phyloP scores from a whole-genome alignment of 2,329 filamentous ascomycete genomes.

The Scytalidium lignicola region DNA sequence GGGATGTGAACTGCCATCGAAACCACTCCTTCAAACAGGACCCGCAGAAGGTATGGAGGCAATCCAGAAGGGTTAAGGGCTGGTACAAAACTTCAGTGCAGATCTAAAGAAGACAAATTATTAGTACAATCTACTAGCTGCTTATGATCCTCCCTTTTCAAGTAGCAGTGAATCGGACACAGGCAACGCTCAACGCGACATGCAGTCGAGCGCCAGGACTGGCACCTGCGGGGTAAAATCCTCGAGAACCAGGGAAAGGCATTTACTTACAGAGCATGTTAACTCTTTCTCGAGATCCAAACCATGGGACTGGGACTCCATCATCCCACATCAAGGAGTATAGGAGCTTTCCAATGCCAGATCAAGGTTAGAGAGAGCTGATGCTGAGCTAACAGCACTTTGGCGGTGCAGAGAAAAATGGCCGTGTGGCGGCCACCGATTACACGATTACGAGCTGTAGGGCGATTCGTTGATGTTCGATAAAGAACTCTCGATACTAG shows the following conservation, averaged over 20 bases:
- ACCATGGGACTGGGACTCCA: constrained; percentile 46
- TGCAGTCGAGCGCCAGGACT: not conserved
- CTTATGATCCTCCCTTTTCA: constrained; percentile 2
- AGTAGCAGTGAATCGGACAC: not conserved
- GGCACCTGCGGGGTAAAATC: not conserved
- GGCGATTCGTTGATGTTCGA: not conserved
- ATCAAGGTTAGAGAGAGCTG: too few relatives aligned
- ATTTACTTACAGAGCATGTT: constrained; percentile 77
- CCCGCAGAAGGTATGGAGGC: constrained; percentile 93
- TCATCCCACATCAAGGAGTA: constrained; percentile 18
- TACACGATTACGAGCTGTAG: not conserved
- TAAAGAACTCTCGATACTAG: not conserved
- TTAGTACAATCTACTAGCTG: constrained; percentile 9
- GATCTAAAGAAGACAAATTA: constrained; percentile 55
- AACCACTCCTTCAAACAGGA: constrained; percentile 98
- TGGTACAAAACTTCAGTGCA: constrained; percentile 94
- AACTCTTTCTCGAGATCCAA: constrained; percentile 87
- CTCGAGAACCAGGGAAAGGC: not conserved
- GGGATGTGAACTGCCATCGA: constrained; percentile 53
- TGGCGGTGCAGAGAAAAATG: not conserved
- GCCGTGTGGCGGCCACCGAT: not conserved
- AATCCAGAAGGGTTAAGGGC: constrained; percentile 86
- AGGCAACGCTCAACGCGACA: not conserved
- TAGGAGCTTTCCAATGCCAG: too few relatives aligned
- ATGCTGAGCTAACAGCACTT: not conserved